Evolutionary conservation across 2,329 filamentous ascomycete species (phyloP), one percentile per base, ranked within the genome.

Genomic region (Penicillium digitatum): DNA sequence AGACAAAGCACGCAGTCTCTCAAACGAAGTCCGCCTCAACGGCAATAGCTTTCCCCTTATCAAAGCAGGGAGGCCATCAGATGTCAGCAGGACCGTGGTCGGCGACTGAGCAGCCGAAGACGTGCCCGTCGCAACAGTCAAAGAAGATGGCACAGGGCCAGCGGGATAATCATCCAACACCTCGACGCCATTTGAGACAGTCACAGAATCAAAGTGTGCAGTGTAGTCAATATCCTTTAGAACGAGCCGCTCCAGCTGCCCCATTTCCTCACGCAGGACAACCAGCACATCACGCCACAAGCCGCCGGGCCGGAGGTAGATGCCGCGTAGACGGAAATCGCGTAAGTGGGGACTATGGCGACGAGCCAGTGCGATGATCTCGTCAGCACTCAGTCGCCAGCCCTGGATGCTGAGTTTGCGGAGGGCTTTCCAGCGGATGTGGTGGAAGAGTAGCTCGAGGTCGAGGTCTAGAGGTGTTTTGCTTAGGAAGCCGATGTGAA

Each of bases 401-500:
- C 82, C 80, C 60, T 87, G 83, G 22, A 88, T 80, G 2, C 85
- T 85, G 52, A 88, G 81, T 2, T 84, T 83, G 32, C 82, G 77
- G 5, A 88, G 73, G 32, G 81, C 81, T 14, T 81, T 78, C 83
- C 84, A 87, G 40, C 77, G 76, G 8, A 85, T 77, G 54, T 81
- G 73, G 63, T 87, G 84, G 65, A 88, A 87, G 24, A 88, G 76
- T 6, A 80, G 76, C 56, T 86, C 82, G 2, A 88, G 75, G 5
- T 77, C 76, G 20, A 87, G 68, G 22, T 78, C 79, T 2, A 87
- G 70, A 0, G 84, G 84, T 18, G 76, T 68, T 53, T 81, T 77
- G 7, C 80, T 78, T 0, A 82, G 82, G 60, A 87, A 88, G 3
- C 85, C 84, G 32, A 88, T 76, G 62, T 88, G 84, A 18, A 88